Evolutionary conservation across 2,329 filamentous ascomycete species (phyloP).

Genomic region (Botrytis aclada): DNA sequence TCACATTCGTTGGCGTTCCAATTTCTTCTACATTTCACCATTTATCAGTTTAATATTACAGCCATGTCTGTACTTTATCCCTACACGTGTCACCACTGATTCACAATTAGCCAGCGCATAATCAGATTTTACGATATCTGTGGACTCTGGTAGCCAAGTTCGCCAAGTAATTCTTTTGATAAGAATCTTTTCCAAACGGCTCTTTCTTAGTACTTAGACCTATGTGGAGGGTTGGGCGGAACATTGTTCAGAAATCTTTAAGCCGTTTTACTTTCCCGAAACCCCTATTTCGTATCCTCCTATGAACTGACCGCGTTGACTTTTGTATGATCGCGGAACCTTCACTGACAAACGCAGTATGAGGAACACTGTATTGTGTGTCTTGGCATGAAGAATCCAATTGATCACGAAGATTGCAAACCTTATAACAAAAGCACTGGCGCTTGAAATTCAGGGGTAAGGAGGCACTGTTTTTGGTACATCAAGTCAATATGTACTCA

Average conservation of each 20-base stretch:
- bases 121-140: background rate
- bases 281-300: background rate
- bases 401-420: background rate
- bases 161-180: background rate
- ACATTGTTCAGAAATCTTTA: background rate
- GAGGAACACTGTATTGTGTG: background rate
- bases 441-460: background rate
- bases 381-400: background rate
- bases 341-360: background rate
- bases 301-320: background rate
- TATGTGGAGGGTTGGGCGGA: background rate
- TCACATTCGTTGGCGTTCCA: background rate
- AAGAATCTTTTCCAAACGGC: background rate
- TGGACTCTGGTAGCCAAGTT: background rate
- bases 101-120: background rate
- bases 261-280: background rate
- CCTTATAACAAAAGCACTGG: background rate
- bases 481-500: background rate
- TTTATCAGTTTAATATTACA: background rate
- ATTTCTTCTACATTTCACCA: background rate
- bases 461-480: background rate
- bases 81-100: background rate
- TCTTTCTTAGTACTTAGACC: background rate
- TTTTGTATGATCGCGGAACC: background rate
- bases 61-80: background rate